phyloP scores from a whole-genome alignment of 805 yeast species.

The Kluyveromyces aestuarii region DNA sequence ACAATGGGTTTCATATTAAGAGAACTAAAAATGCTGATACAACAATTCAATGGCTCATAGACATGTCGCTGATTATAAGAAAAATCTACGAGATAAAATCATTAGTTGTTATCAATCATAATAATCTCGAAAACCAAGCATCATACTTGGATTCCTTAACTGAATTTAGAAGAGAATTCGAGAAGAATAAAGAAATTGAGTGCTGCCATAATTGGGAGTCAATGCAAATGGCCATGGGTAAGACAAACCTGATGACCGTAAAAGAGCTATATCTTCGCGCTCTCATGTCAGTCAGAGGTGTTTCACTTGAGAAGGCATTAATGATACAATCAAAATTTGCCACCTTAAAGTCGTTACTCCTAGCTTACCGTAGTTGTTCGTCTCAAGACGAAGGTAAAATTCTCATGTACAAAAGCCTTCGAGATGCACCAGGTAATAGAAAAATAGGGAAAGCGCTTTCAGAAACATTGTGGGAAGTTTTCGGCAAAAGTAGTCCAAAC shows the following conservation, averaged over 20 bases:
- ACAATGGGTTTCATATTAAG: constrained; percentile 56
- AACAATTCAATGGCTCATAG: constrained; percentile 39
- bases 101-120: constrained; percentile 45
- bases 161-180: constrained; percentile 38
- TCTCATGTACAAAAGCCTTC: constrained; percentile 19
- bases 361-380: constrained; percentile 21
- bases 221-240: constrained; percentile 62
- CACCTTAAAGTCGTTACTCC: constrained; percentile 53
- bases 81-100: constrained; percentile 32
- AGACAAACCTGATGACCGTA: constrained; percentile 59
- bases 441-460: constrained; percentile 26
- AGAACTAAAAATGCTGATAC: constrained; percentile 66
- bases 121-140: constrained; percentile 38
- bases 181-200: constrained; percentile 22
- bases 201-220: constrained; percentile 41
- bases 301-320: constrained; percentile 77
- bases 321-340: constrained; percentile 61
- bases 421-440: constrained; percentile 26
- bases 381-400: constrained; percentile 20
- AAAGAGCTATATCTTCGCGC: constrained; percentile 66
- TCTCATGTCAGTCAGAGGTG: constrained; percentile 73
- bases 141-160: constrained; percentile 38
- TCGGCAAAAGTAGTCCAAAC: constrained; percentile 3
- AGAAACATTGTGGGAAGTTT: constrained; percentile 14
- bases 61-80: constrained; percentile 44